A percentile compares a stretch with the other conserved stretches of the same genome.
Evolutionary conservation across 2,329 filamentous ascomycete genomes (phyloP).

Genomic region (Lachnellula suecica): DNA sequence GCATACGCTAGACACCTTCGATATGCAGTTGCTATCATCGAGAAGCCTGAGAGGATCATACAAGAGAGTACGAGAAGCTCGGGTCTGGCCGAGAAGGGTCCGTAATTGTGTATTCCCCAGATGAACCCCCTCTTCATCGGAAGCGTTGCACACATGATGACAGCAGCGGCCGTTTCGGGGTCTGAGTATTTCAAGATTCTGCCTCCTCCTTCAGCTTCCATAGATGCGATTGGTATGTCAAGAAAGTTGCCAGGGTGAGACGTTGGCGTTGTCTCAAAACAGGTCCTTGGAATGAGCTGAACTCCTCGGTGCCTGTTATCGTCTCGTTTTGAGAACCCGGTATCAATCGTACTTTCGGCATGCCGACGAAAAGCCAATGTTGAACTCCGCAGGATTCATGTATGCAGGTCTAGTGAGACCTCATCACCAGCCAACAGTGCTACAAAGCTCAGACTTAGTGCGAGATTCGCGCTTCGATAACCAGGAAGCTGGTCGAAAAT

Average conservation of each 20-base stretch:
- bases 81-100: slow-evolving; percentile 9
- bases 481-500: background rate
- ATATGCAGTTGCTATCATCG: background rate
- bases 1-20: slow-evolving; percentile 2
- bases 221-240: background rate
- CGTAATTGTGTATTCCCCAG: background rate
- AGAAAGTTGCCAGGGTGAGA: background rate
- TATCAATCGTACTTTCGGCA: background rate
- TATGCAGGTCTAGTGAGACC: slow-evolving; percentile 12
- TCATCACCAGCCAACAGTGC: slow-evolving; percentile 3
- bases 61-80: background rate
- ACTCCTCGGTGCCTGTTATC: background rate
- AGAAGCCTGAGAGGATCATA: slow-evolving; percentile 1
- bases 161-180: background rate
- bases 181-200: background rate
- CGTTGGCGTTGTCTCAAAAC: too few species aligned
- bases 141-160: background rate
- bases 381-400: background rate
- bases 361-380: slow-evolving; percentile 4
- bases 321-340: background rate
- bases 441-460: slow-evolving; percentile 7
- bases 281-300: too few species aligned
- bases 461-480: background rate
- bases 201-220: background rate
- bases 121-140: background rate